Percentiles rank a stretch among this genome's conserved stretches.
These are phyloP conservation scores for Sclerotinia spermophila DNA, from an alignment of 2,329 filamentous ascomycete genomes.

Conservation along the genomic window DNA sequence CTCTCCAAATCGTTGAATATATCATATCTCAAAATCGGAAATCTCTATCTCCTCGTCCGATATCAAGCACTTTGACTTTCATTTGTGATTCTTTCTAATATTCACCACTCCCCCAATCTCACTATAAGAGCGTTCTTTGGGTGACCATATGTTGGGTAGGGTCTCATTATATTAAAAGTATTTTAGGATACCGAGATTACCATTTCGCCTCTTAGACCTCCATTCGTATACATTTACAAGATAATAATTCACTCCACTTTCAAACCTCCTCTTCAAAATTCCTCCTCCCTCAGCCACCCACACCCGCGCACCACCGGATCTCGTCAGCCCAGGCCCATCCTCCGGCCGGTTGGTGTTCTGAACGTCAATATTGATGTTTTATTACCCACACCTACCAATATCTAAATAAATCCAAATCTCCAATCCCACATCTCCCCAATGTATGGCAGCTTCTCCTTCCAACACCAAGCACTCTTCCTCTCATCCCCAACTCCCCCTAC, in stretches of 20 bases:
- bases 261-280: neutral
- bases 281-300: neutral
- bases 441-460: neutral
- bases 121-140: neutral
- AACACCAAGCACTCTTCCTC: no score
- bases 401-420: neutral
- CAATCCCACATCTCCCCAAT: neutral
- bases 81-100: neutral
- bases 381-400: neutral
- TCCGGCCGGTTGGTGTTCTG: neutral
- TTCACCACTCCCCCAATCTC: neutral
- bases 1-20: neutral
- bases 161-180: neutral
- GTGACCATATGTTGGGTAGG: neutral
- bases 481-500: neutral
- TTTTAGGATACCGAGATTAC: neutral
- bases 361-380: neutral
- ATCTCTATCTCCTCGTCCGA: neutral
- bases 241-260: neutral
- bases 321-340: neutral
- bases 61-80: neutral
- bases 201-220: neutral
- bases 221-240: neutral
- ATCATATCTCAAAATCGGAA: neutral
- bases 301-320: neutral